Evolutionary conservation across 352 stramenopile species (phyloP).

Genomic region (Phytophthora pisi): DNA sequence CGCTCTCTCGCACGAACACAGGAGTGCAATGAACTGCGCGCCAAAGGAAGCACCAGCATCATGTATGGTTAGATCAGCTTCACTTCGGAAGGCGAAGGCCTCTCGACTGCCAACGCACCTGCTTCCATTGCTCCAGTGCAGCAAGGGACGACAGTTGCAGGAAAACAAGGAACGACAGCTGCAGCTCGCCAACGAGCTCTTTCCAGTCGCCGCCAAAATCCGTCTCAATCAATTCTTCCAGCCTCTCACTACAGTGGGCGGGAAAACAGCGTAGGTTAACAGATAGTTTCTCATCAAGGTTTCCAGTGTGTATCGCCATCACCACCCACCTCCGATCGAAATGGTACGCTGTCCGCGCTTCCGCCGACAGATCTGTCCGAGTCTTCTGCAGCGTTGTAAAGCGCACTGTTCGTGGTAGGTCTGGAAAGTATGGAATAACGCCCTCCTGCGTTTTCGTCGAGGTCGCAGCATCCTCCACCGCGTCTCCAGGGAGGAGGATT

Average conservation of each 20-base stretch:
- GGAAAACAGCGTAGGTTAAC: not conserved
- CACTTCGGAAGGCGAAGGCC: not conserved
- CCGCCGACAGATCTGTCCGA: conserved; percentile 39
- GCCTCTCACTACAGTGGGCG: conserved; percentile 37
- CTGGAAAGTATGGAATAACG: conserved; percentile 74
- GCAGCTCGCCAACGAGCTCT: conserved; percentile 91
- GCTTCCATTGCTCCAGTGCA: conserved; percentile 94
- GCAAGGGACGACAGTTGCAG: conserved; percentile 93
- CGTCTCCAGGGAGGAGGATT: conserved; percentile 72
- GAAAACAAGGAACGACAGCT: conserved; percentile 94
- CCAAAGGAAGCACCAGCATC: not conserved
- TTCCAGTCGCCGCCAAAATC: conserved; percentile 62
- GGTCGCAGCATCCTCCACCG: conserved; percentile 46
- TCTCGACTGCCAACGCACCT: conserved; percentile 41
- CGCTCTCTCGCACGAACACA: conserved; percentile 68
- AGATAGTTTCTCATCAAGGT: not conserved
- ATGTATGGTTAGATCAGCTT: not conserved
- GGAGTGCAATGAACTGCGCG: conserved; percentile 58
- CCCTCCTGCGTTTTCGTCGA: conserved; percentile 22
- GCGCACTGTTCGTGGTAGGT: conserved; percentile 71
- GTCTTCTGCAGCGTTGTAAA: conserved; percentile 68
- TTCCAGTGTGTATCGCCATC: not conserved
- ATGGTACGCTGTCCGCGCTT: conserved; percentile 75
- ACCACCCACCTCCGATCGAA: conserved; percentile 72
- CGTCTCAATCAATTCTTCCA: conserved; percentile 51